Conservation (phyloP, 2,329 filamentous ascomycete genomes). For the Knoxdaviesia capensis region DNA sequence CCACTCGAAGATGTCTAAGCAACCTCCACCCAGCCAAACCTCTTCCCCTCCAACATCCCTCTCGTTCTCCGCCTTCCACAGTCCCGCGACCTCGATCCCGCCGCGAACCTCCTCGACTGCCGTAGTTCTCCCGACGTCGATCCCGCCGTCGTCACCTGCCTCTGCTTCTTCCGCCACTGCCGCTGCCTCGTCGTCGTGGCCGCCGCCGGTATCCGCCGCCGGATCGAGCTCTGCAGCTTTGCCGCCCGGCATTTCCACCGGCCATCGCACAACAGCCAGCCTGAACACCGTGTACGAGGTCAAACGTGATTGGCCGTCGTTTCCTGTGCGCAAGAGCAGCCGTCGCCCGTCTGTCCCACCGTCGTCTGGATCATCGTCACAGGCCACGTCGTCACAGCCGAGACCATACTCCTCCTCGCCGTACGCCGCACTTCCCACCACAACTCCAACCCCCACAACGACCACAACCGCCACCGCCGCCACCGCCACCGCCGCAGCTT, state of each 20-base stretch:
- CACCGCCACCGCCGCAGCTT: constrained; percentile 1
- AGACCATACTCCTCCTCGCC: constrained; percentile 3
- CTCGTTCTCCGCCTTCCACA: too few species aligned
- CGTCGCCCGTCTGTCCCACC: constrained; percentile 1
- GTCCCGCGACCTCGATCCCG: background rate
- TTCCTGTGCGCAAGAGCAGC: background rate
- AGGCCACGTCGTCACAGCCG: background rate
- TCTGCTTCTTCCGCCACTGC: too few species aligned
- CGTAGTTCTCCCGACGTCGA: background rate
- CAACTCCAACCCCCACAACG: background rate
- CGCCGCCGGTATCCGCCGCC: too few species aligned
- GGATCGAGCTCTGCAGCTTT: too few species aligned
- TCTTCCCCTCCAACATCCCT: too few species aligned
- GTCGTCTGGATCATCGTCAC: constrained; percentile 1
- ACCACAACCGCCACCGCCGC: constrained; percentile 4
- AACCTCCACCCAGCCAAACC: too few species aligned
- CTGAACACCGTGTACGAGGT: too few species aligned
- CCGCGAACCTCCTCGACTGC: constrained; percentile 3
- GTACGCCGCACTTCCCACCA: background rate
- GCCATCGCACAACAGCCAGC: too few species aligned
- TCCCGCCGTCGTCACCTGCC: background rate
- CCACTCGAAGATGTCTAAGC: too few species aligned
- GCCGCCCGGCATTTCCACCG: too few species aligned
- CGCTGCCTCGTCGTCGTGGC: too few species aligned
- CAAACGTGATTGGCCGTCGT: background rate